Evolutionary conservation across 2,329 filamentous ascomycete genomes (phyloP).

Genomic region (Chrysosporium keratinophilum): DNA sequence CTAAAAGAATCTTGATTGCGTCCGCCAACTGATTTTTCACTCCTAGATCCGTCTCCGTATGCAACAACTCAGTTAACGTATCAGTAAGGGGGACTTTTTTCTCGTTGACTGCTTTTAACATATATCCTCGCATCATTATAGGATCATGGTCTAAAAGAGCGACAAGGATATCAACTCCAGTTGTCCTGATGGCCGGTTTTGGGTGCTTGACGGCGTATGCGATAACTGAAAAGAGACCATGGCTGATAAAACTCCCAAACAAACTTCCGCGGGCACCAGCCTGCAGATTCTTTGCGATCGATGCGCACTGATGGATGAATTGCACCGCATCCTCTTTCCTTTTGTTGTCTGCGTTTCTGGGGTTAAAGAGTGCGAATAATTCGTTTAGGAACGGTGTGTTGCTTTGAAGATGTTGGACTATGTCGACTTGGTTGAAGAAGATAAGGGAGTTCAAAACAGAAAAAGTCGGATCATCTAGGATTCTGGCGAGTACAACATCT

Average conservation of each 20-base stretch:
- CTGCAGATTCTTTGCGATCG: conserved; percentile 89
- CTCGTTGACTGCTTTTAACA: conserved; percentile 83
- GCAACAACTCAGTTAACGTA: conserved; percentile 78
- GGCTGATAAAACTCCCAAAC: conserved; percentile 79
- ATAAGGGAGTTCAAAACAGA: conserved; percentile 95
- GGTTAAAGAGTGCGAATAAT: conserved; percentile 73
- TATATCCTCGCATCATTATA: conserved; percentile 83
- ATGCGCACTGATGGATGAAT: conserved; percentile 93
- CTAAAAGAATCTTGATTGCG: conserved; percentile 84
- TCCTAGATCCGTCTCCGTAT: conserved; percentile 84
- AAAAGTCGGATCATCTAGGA: conserved; percentile 94
- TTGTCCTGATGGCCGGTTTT: conserved; percentile 76
- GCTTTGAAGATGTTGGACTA: conserved; percentile 83
- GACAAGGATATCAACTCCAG: conserved; percentile 85
- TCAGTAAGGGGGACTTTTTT: conserved; percentile 79
- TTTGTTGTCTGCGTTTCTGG: conserved; percentile 52
- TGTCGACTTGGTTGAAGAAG: conserved; percentile 98
- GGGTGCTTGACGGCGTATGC: conserved; percentile 79
- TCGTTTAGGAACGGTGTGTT: conserved; percentile 71
- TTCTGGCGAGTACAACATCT: conserved; percentile 92
- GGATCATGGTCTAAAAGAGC: conserved; percentile 94
- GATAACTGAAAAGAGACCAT: conserved; percentile 81
- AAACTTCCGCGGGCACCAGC: conserved; percentile 67
- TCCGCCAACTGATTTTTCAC: conserved; percentile 94
- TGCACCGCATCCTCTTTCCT: conserved; percentile 88